Evolutionary conservation across 2,329 filamentous ascomycete genomes (phyloP).

Genomic region (Neofusicoccum laricinum): DNA sequence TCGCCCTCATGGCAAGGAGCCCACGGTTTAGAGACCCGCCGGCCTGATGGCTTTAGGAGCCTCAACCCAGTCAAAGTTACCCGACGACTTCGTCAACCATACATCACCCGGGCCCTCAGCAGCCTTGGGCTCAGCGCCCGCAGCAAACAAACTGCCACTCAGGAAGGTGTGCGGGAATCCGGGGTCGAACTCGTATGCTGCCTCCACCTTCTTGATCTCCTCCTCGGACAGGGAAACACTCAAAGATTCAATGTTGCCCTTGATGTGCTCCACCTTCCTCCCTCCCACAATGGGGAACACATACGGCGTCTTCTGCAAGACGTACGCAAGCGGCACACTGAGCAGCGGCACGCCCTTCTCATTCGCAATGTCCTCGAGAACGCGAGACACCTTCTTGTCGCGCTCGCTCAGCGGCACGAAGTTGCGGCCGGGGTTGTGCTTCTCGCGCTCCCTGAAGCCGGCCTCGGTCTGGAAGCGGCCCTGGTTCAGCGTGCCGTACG

Average conservation of each 20-base stretch:
- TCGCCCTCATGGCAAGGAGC: neutral
- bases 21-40: neutral
- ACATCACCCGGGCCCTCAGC: constrained; percentile 14
- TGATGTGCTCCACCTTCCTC: constrained; percentile 66
- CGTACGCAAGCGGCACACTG: constrained; percentile 67
- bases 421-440: constrained; percentile 38
- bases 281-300: constrained; percentile 73
- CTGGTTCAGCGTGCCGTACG: constrained; percentile 53
- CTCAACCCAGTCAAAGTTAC: constrained; percentile 16
- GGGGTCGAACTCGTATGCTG: constrained; percentile 58
- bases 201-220: constrained; percentile 66
- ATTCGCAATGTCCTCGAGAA: constrained; percentile 61
- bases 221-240: constrained; percentile 56
- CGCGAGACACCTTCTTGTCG: constrained; percentile 52
- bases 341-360: constrained; percentile 46
- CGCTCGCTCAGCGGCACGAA: constrained; percentile 40
- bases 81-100: constrained; percentile 4
- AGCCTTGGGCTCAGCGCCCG: neutral
- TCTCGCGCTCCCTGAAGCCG: constrained; percentile 31
- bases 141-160: constrained; percentile 8
- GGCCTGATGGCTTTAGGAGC: constrained; percentile 4
- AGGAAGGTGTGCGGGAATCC: constrained; percentile 67
- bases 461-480: constrained; percentile 44
- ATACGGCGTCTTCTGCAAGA: constrained; percentile 68
- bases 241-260: constrained; percentile 67